Evolutionary conservation across 495 filamentous ascomycete genomes (phyloP).

Genomic region (Pseudevernia furfuracea): DNA sequence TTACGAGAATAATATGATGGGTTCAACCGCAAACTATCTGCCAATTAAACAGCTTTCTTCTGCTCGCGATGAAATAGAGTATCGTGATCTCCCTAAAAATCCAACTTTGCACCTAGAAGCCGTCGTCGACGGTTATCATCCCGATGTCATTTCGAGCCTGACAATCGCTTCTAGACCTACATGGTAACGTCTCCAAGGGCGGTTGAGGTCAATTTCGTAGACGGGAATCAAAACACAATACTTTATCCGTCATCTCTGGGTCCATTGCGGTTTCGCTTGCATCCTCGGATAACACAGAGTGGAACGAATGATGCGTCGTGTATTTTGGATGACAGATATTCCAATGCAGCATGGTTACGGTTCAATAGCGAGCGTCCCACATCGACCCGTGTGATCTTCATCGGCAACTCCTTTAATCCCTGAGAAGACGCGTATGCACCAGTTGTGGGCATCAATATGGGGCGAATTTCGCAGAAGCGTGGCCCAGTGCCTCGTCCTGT

Average conservation of each 20-base stretch:
- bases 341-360: background rate
- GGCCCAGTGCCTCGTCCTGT: background rate
- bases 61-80: too few relatives aligned
- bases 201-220: background rate
- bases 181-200: background rate
- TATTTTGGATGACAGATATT: background rate
- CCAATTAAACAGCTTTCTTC: too few relatives aligned
- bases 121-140: background rate
- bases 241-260: background rate
- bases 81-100: too few relatives aligned
- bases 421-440: background rate
- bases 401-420: background rate
- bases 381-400: background rate
- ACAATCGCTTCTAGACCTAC: background rate
- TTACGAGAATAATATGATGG: too few relatives aligned
- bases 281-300: background rate
- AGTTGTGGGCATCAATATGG: background rate
- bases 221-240: background rate
- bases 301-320: background rate
- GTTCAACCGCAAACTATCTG: too few relatives aligned
- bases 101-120: background rate
- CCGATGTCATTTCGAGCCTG: background rate
- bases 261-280: background rate
- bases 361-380: background rate
- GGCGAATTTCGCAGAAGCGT: background rate